Evolutionary conservation across 2,329 filamentous ascomycete genomes (phyloP).

Genomic region (Colletotrichum tofieldiae): DNA sequence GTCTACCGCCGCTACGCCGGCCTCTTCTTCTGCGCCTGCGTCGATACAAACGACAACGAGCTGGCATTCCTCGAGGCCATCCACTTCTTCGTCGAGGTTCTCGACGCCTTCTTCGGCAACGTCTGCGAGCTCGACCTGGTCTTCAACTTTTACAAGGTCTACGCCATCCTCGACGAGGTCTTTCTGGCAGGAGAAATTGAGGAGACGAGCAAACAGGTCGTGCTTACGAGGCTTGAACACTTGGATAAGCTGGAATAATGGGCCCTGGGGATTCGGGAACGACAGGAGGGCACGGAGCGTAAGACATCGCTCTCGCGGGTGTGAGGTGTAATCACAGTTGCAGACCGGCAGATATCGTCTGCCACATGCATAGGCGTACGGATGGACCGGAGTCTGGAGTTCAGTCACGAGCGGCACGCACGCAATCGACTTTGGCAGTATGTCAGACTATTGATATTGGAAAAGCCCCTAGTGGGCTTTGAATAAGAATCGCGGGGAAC

Average conservation of each 20-base stretch:
- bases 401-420: constrained; percentile 21
- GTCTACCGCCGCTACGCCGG: constrained; percentile 98
- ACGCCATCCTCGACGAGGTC: constrained; percentile 98
- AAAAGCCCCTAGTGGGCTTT: constrained; percentile 12
- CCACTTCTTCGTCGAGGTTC: constrained; percentile 99
- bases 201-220: constrained; percentile 98
- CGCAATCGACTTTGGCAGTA: constrained; percentile 8
- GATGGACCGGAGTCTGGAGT: constrained; percentile 39
- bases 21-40: constrained; percentile 98
- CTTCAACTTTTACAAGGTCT: constrained; percentile 89
- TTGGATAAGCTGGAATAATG: constrained; percentile 91
- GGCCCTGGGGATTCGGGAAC: neutral
- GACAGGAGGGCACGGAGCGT: neutral
- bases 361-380: constrained; percentile 27
- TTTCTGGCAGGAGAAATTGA: constrained; percentile 98
- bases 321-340: constrained; percentile 1
- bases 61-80: constrained; percentile 97
- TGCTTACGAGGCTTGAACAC: constrained; percentile 93
- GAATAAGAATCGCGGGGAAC: constrained; percentile 12
- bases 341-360: neutral
- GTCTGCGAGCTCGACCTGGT: constrained; percentile 97
- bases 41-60: constrained; percentile 99
- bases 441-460: constrained; percentile 30
- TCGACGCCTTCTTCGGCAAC: constrained; percentile 99
- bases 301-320: neutral